Conservation (phyloP, 257 asterid species). For the Echites panduratus region DNA sequence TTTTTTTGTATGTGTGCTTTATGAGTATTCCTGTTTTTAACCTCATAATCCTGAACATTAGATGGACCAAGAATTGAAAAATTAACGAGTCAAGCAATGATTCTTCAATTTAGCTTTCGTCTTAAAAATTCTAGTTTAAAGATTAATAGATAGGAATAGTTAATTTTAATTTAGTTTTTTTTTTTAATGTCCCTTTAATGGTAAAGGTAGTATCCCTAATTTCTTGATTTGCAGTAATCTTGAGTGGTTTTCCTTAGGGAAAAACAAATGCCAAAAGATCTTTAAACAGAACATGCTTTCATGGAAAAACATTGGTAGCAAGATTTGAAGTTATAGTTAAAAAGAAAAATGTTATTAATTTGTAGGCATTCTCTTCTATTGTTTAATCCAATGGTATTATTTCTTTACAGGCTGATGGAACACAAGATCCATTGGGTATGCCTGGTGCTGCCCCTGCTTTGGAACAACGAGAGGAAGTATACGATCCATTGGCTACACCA, state of each 20-base stretch:
- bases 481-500: conserved; percentile 86
- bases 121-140: not conserved
- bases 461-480: conserved; percentile 69
- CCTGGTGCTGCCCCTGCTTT: conserved; percentile 51
- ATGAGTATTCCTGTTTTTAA: not conserved
- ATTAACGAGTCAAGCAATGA: conserved; percentile 1
- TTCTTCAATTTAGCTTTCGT: not conserved
- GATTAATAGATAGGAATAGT: not conserved
- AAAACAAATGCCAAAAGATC: not conserved
- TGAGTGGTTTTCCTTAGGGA: not conserved
- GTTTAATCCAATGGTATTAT: not conserved
- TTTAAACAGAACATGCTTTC: not conserved
- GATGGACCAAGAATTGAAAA: not conserved
- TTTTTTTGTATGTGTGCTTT: no score
- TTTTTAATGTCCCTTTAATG: not conserved
- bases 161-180: not conserved
- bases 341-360: not conserved
- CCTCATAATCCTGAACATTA: not conserved
- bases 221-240: not conserved
- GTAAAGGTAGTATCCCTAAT: not conserved
- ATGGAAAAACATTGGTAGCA: not conserved
- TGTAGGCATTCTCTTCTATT: not conserved
- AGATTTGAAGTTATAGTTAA: not conserved
- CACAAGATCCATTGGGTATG: conserved; percentile 57
- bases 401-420: conserved; percentile 54